phyloP scores from a whole-genome alignment of 2,329 filamentous ascomycete genomes.

The Camillea tinctor region DNA sequence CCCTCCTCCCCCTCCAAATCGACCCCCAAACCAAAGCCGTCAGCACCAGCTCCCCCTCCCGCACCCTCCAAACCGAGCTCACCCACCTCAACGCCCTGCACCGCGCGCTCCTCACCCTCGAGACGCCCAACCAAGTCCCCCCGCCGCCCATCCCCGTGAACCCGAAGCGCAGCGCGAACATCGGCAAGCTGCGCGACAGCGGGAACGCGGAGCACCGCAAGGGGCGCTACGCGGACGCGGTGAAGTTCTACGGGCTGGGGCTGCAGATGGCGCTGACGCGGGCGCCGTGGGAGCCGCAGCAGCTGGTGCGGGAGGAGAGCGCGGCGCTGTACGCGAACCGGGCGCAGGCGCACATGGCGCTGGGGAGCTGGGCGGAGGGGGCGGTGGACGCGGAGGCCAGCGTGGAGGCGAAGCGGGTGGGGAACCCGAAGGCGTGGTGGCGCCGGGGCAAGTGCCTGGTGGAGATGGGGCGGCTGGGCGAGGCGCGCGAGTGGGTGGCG shows the following conservation, averaged over 20 bases:
- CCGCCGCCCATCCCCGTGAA: conserved; percentile 89
- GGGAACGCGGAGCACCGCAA: conserved; percentile 85
- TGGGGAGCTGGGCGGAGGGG: conserved; percentile 79
- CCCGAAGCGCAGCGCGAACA: conserved; percentile 83
- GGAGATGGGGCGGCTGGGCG: conserved; percentile 86
- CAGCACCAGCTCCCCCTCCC: conserved; percentile 43
- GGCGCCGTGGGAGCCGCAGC: conserved; percentile 84
- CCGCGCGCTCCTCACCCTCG: conserved; percentile 66
- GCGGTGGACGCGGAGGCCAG: conserved; percentile 85
- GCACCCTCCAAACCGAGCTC: conserved; percentile 62
- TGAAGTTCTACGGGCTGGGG: conserved; percentile 80
- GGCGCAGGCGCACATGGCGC: conserved; percentile 84
- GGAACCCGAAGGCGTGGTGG: conserved; percentile 96
- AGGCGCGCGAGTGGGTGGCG: conserved; percentile 77
- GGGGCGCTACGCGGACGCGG: conserved; percentile 69
- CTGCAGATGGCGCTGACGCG: conserved; percentile 83
- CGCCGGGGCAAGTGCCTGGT: conserved; percentile 77
- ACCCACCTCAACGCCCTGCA: conserved; percentile 75
- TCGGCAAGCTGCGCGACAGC: conserved; percentile 85
- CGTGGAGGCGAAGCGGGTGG: conserved; percentile 80
- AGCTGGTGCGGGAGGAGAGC: conserved; percentile 81
- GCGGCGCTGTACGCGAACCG: conserved; percentile 79
- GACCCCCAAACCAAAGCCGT: conserved; percentile 81
- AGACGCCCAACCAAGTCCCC: conserved; percentile 63
- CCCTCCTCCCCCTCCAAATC: conserved; percentile 75